phyloP scores from a whole-genome alignment of 176 grass and related monocot genomes.

The Carex scoparia region DNA sequence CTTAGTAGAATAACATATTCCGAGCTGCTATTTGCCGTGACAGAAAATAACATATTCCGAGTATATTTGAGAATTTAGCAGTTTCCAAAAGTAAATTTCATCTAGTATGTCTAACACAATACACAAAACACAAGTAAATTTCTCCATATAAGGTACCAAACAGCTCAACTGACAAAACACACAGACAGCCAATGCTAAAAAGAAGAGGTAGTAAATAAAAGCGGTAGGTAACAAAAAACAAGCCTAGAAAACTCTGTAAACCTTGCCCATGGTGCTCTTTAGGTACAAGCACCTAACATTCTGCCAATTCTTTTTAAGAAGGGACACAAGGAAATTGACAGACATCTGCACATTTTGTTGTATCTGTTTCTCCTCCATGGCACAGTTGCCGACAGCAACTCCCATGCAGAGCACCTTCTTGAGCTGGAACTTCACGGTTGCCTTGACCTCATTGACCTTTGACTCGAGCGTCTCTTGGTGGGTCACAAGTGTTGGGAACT shows the following conservation, averaged over 20 bases:
- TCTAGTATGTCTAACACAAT: too few relatives aligned
- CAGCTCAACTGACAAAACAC: background rate
- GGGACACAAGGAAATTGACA: constrained; percentile 79
- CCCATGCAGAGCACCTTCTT: constrained; percentile 98
- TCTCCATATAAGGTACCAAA: background rate
- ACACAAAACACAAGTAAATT: too few relatives aligned
- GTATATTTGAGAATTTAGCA: too few relatives aligned
- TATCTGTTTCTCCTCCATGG: constrained; percentile 92
- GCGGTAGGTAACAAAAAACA: background rate
- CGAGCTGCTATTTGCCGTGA: too few relatives aligned
- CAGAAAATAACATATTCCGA: too few relatives aligned
- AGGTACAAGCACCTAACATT: constrained; percentile 86
- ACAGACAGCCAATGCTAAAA: background rate
- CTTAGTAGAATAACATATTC: background rate
- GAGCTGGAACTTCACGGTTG: constrained; percentile 78
- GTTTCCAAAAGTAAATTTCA: too few relatives aligned
- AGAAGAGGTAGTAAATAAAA: background rate
- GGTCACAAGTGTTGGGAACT: constrained; percentile 67
- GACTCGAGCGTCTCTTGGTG: constrained; percentile 67
- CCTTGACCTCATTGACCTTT: constrained; percentile 85
- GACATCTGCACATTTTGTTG: constrained; percentile 71
- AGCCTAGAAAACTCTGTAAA: constrained; percentile 45
- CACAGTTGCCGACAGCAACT: constrained; percentile 70
- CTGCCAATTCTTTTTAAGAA: constrained; percentile 91
- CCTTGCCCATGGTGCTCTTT: constrained; percentile 83